Evolutionary conservation across 2,329 filamentous ascomycete genomes (phyloP).

Genomic region (Aspergillus sergii): DNA sequence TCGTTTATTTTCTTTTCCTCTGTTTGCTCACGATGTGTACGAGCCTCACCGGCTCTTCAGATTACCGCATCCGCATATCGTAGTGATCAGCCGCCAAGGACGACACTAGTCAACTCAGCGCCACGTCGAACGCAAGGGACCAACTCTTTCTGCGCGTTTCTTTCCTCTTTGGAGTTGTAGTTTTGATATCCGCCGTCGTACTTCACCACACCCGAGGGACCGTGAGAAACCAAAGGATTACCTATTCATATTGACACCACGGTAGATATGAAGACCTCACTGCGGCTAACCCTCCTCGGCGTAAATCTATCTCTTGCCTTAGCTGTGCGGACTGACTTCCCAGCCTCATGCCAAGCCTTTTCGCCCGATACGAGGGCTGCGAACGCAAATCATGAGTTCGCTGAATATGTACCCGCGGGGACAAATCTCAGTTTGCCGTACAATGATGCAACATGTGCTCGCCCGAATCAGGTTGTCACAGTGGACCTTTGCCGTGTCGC

Average conservation of each 20-base stretch:
- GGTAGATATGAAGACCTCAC: slow-evolving; percentile 2
- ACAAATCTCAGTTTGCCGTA: background rate
- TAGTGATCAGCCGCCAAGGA: background rate
- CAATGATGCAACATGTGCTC: background rate
- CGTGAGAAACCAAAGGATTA: background rate
- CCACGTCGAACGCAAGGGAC: background rate
- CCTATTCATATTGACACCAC: background rate
- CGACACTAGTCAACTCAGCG: background rate
- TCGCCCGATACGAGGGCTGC: background rate
- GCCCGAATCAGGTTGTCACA: background rate
- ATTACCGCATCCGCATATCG: too few species aligned
- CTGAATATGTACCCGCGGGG: background rate
- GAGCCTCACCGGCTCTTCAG: too few species aligned
- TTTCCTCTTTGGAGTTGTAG: background rate
- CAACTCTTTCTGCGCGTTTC: background rate
- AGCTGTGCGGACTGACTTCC: background rate
- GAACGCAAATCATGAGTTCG: background rate
- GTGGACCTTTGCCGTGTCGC: background rate
- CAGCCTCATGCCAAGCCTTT: background rate
- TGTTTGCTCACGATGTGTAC: too few species aligned
- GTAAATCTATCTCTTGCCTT: too few species aligned
- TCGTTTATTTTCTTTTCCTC: too few species aligned
- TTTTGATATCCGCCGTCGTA: background rate
- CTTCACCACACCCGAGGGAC: background rate
- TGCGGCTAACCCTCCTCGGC: background rate